Conservation (phyloP, 495 filamentous ascomycete species). For the Trichodelitschia bisporula region DNA sequence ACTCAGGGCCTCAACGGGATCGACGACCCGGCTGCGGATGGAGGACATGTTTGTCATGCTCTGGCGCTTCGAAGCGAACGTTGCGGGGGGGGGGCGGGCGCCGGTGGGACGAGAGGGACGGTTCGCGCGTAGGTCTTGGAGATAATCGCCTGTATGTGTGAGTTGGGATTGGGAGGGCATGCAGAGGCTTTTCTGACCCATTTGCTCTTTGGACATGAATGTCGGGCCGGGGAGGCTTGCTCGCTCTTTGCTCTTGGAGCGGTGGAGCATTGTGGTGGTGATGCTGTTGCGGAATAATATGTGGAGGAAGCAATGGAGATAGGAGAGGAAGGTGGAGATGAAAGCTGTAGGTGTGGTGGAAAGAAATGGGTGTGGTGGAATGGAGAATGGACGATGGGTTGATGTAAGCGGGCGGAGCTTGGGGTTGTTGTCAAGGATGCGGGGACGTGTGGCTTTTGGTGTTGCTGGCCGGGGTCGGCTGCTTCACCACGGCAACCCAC, state of each 20-base stretch:
- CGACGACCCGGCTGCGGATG: background rate
- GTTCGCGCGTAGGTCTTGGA: slow-evolving; percentile 59
- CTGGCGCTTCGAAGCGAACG: slow-evolving; percentile 53
- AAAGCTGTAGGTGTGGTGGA: too few species aligned
- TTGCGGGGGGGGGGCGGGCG: slow-evolving; percentile 19
- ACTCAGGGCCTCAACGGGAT: background rate
- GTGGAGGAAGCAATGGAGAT: too few species aligned
- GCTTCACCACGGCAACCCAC: too few species aligned
- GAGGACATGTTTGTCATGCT: background rate
- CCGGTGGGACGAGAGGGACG: slow-evolving; percentile 31
- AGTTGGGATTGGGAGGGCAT: too few species aligned
- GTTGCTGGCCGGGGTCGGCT: too few species aligned
- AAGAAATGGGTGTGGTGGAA: too few species aligned
- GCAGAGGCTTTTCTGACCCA: slow-evolving; percentile 37
- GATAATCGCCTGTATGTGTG: slow-evolving; percentile 38
- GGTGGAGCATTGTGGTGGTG: slow-evolving; percentile 7
- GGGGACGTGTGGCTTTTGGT: too few species aligned
- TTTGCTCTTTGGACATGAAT: slow-evolving; percentile 73
- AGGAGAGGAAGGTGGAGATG: too few species aligned
- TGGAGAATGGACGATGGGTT: too few species aligned
- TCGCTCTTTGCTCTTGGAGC: slow-evolving; percentile 10
- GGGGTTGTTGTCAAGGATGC: too few species aligned
- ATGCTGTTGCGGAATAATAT: too few species aligned
- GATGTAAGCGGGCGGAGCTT: too few species aligned
- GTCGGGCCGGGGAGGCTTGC: slow-evolving; percentile 32